Evolutionary conservation across 257 asterid genomes (phyloP), one percentile per base, ranked within the genome.

Genomic region (Forsythia viridissima): DNA sequence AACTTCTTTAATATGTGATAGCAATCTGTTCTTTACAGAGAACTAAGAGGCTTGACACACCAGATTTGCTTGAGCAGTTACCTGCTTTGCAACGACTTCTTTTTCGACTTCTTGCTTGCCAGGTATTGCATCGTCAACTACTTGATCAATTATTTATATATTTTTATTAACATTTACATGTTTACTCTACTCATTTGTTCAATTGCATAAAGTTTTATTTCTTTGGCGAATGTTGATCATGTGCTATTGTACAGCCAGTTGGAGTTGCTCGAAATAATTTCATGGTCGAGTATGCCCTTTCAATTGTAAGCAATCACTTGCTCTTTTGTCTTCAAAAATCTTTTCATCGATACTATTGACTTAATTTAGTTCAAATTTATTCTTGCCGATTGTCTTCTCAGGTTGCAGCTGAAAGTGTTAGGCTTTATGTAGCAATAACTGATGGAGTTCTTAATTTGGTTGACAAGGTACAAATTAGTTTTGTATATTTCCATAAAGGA

Each of bases 381-480:
- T 67, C 61, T 55, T 79, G 44, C 38, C 51, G 71, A 57, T 72
- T 55, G 77, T 84, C 51, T 79, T 81, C 52, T 84, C 82, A 93
- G 98, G 91, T 93, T 77, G 94, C 93, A 30, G 87, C 89, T 74
- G 97, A 93, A 86, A 92, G 98, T 80, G 94, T 89, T 70, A 81
- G 84, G 87, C 90, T 93, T 40, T 93, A 92, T 80, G 98, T 92
- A 69, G 89, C 90, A 52, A 88, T 93, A 80, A 90, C 98, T 42
- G 98, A 93, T 82, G 98, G 96, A 44, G 88, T 89, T 63, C 91
- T 92, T n/a, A 83, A 84, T 75, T 83, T 93, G 89, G 91, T 93
- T 38, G 98, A 92, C 92, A 90, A 93, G 93, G 98, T 92, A 84
- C 71, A 43, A 24, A 36, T 2, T 57, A 34, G 16, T 72, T 67